phyloP scores from a whole-genome alignment of 1,284 basidiomycete genomes.

The Cryptococcus sp. region DNA sequence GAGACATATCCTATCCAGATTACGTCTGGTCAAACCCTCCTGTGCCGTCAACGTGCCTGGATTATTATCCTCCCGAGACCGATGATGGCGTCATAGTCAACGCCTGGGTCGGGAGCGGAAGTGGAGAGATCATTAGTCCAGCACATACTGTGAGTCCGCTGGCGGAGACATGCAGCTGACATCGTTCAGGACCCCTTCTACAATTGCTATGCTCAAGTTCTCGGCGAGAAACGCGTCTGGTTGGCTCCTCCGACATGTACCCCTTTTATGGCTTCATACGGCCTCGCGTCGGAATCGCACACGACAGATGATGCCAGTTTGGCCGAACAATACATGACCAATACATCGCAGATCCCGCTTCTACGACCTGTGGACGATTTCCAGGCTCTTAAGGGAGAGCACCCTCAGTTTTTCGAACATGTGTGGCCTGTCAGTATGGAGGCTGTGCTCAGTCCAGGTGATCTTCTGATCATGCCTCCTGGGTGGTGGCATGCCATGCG shows the following conservation, averaged over 20 bases:
- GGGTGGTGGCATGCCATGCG: conserved; percentile 94
- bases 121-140: conserved; percentile 68
- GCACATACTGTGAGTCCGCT: conserved; percentile 79
- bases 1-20: conserved; percentile 80
- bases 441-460: conserved; percentile 72
- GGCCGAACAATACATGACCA: conserved; percentile 48
- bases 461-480: conserved; percentile 81
- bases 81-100: conserved; percentile 74
- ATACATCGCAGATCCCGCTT: conserved; percentile 54
- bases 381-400: conserved; percentile 17
- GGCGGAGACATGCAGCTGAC: conserved; percentile 9
- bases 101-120: conserved; percentile 80
- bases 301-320: conserved; percentile 53
- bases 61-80: conserved; percentile 68
- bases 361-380: conserved; percentile 28
- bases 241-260: conserved; percentile 70
- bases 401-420: conserved; percentile 59
- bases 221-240: conserved; percentile 90
- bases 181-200: conserved; percentile 79
- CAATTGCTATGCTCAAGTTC: conserved; percentile 89
- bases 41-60: conserved; percentile 56
- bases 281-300: not conserved
- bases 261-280: conserved; percentile 61
- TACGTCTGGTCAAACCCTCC: conserved; percentile 76
- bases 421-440: conserved; percentile 68